Evolutionary conservation across 2,329 filamentous ascomycete species (phyloP).

Genomic region (Beauveria pseudobassiana): DNA sequence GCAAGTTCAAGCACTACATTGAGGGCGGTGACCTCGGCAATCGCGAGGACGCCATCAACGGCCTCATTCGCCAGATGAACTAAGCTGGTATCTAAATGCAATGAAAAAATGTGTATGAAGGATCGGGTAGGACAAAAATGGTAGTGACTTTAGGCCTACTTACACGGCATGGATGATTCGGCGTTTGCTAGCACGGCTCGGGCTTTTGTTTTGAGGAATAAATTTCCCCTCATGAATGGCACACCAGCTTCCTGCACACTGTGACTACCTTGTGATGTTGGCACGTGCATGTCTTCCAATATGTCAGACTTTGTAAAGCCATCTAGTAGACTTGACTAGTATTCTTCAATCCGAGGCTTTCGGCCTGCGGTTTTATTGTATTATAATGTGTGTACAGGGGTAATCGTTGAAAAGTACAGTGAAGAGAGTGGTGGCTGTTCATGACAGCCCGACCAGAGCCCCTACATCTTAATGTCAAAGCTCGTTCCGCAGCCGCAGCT

Average conservation of each 20-base stretch:
- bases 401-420: constrained; percentile 1
- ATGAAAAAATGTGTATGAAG: constrained; percentile 27
- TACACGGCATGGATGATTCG: constrained; percentile 20
- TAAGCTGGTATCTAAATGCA: constrained; percentile 39
- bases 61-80: constrained; percentile 97
- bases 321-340: not conserved
- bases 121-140: constrained; percentile 6
- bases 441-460: not conserved
- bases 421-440: constrained; percentile 7
- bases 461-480: constrained; percentile 77
- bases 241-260: constrained; percentile 26
- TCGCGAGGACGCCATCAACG: constrained; percentile 97
- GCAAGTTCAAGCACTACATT: constrained; percentile 99
- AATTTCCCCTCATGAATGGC: constrained; percentile 32
- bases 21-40: constrained; percentile 98
- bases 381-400: not conserved
- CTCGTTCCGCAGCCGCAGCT: constrained; percentile 97
- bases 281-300: constrained; percentile 1
- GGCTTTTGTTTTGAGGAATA: constrained; percentile 27
- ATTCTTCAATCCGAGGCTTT: not conserved
- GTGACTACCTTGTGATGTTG: constrained; percentile 17
- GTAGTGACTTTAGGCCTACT: constrained; percentile 9
- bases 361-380: not conserved
- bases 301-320: not conserved
- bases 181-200: constrained; percentile 33